Base-by-base conservation (phyloP, 192 early-diverging fungal species). In the Chytriomyces sp. region DNA sequence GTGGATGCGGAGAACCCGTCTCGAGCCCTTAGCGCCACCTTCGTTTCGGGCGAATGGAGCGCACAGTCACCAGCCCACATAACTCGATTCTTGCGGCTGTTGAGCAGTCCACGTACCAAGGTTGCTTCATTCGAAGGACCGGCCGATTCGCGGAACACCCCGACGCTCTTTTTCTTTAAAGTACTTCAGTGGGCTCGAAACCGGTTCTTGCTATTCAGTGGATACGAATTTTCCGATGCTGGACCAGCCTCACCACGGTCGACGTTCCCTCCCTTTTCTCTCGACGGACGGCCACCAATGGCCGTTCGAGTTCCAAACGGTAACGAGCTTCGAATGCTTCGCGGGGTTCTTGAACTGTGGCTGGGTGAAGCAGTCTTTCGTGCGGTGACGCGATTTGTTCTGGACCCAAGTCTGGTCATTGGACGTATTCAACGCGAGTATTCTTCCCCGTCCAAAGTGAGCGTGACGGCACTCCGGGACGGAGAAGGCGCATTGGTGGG, bases 371-470 rank as follows among this genome's bases (percentile, higher is more conserved):
- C 10, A 28, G 30, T 30, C 36, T 79, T 79, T 67, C 25, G 52
- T 12, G 14, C 14, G 4, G 52, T 72, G 2, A 74, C 78, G 39
- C 49, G 55, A 31, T 79, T 79, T 40, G 62, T 54, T 26, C 30
- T 75, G 39, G 74, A 79, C 55, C 78, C 78, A 59, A 72, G 65
- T 72, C 54, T 25, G 14, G 62, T 75, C 25, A 40, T 25, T 30
- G 49, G 37, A 5, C 64, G 77, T 28, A 58, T 78, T 40, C 19
- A 10, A 17, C 25, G 28, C 14, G 63, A 49, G 7, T 65, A 65
- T 65, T 52, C 40, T 17, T 7, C 12, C 14, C 12, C 60, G 19
- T 6, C n/a, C 36, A 38, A 22, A 61, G 25, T 44, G 32, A 34
- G 31, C 61, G 6, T 54, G 10, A n/a, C 39, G 22, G 64, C 8